Conservation (phyloP, 2,329 filamentous ascomycete species). For the Colletotrichum tropicicola region DNA sequence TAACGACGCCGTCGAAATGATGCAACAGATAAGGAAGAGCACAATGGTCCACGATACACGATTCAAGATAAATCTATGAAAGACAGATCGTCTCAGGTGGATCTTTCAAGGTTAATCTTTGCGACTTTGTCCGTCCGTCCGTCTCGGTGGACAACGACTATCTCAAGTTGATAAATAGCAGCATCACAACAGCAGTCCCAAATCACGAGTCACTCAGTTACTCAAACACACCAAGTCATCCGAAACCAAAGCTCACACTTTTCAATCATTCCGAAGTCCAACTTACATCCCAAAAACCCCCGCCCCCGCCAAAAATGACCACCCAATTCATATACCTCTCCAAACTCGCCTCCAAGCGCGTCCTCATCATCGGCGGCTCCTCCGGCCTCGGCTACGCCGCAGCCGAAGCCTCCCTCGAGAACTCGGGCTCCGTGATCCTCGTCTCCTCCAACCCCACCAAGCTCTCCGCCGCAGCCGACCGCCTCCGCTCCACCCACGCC, state of each 20-base stretch:
- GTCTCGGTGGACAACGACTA: too few relatives aligned
- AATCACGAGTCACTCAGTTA: too few relatives aligned
- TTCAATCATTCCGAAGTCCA: neutral
- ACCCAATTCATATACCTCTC: neutral
- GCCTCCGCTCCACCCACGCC: neutral
- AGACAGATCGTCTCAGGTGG: too few relatives aligned
- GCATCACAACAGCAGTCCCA: too few relatives aligned
- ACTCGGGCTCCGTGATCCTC: neutral
- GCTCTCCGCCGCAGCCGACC: neutral
- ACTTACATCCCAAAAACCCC: neutral
- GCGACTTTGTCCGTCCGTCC: too few relatives aligned
- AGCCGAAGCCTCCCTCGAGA: slow-evolving; percentile 4
- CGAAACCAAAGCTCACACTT: too few relatives aligned
- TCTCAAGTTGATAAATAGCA: too few relatives aligned
- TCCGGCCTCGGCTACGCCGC: slow-evolving; percentile 10
- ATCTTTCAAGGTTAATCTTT: too few relatives aligned
- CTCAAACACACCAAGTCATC: neutral
- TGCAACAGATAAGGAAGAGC: too few relatives aligned
- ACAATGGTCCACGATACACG: too few relatives aligned
- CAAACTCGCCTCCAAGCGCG: neutral
- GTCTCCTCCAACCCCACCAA: slow-evolving; percentile 4
- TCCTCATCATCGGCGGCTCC: slow-evolving; percentile 14
- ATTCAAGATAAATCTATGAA: too few relatives aligned
- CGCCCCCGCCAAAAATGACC: neutral
- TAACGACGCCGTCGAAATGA: too few relatives aligned